phyloP scores from a whole-genome alignment of 768 basidiomycete species.

The Tylopilus rubrobrunneus region DNA sequence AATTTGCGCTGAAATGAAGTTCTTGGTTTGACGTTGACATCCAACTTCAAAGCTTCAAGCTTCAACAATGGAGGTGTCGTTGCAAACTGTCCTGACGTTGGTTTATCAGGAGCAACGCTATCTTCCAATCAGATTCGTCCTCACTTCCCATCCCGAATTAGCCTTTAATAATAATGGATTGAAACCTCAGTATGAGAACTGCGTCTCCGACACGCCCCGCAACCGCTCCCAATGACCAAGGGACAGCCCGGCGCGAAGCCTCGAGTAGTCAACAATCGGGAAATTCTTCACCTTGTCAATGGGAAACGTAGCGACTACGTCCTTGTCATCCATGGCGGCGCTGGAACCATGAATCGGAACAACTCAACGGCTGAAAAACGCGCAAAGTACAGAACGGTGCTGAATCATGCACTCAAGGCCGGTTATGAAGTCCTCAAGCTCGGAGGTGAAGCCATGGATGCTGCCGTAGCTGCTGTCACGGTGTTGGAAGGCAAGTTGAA shows the following conservation, averaged over 20 bases:
- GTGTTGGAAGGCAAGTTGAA: conserved; percentile 59
- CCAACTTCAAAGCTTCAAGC: no score
- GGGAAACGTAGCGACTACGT: conserved; percentile 24
- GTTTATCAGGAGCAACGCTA: neutral
- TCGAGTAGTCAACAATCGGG: neutral
- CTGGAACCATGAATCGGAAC: conserved; percentile 61
- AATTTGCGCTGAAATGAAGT: no score
- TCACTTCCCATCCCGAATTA: neutral
- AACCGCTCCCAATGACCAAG: conserved; percentile 6
- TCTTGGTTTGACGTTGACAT: no score
- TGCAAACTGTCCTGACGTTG: neutral
- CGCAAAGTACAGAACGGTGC: conserved; percentile 51
- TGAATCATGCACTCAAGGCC: conserved; percentile 52
- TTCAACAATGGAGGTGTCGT: no score
- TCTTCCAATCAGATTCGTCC: neutral
- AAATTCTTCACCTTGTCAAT: conserved; percentile 1
- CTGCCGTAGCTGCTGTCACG: conserved; percentile 69
- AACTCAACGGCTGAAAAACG: conserved; percentile 58
- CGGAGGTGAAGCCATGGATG: conserved; percentile 83
- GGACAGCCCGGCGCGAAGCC: neutral
- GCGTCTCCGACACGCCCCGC: neutral
- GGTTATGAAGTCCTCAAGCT: conserved; percentile 60
- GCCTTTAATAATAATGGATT: neutral
- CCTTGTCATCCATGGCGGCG: conserved; percentile 78
- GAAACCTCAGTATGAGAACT: neutral